These are phyloP conservation scores for Chrysanthemum seticuspe DNA, from an alignment of 129 eudicot species.

Conservation along the genomic window DNA sequence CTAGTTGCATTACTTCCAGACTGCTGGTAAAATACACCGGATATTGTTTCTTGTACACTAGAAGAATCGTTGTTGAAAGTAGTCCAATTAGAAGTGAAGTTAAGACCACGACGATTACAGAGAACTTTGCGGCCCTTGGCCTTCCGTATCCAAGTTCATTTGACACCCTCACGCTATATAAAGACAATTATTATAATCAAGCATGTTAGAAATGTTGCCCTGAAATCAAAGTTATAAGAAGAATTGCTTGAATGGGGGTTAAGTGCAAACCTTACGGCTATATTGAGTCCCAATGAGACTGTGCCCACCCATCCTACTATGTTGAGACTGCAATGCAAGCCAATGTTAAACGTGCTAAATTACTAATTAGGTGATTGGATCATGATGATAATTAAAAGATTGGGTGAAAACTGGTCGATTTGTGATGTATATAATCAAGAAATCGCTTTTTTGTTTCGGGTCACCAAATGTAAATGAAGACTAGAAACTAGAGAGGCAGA, in stretches of 20 bases:
- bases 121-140: slow-evolving; percentile 32
- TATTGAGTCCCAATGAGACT: slow-evolving; percentile 27
- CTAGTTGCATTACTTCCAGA: slow-evolving; percentile 34
- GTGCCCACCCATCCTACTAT: slow-evolving; percentile 39
- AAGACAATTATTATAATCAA: background rate
- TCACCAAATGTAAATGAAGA: background rate
- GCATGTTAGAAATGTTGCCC: background rate
- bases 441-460: background rate
- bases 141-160: slow-evolving; percentile 43
- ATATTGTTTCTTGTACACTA: slow-evolving; percentile 29
- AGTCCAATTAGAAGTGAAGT: slow-evolving; percentile 35
- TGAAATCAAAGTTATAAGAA: background rate
- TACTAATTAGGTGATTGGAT: background rate
- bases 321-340: background rate
- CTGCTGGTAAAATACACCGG: slow-evolving; percentile 31
- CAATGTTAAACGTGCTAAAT: background rate
- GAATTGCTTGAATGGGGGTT: background rate
- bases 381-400: background rate
- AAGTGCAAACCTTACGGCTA: slow-evolving; percentile 46
- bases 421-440: no score
- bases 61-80: slow-evolving; percentile 21
- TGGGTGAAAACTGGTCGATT: background rate
- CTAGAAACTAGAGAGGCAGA: background rate
- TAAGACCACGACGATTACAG: slow-evolving; percentile 31
- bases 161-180: slow-evolving; percentile 56